Conservation (phyloP, 2,329 filamentous ascomycete species). For the Xylaria multiplex region DNA sequence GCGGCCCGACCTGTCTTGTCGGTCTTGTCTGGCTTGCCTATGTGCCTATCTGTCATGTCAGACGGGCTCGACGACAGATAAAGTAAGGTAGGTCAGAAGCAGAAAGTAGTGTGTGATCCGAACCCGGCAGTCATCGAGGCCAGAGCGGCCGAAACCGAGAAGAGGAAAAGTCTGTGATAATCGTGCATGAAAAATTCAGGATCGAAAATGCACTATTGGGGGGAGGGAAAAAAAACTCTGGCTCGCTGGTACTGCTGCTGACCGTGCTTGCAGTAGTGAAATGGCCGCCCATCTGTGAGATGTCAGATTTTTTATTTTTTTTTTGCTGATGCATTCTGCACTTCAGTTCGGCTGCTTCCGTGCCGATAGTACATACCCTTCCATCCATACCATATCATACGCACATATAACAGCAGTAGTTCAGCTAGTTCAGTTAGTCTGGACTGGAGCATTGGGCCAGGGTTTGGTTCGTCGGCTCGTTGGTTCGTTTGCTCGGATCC, state of each 20-base stretch:
- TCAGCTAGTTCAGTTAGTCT: no score
- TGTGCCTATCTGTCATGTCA: background rate
- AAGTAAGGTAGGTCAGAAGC: no score
- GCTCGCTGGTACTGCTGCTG: conserved; percentile 21
- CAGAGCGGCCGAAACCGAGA: conserved; percentile 9
- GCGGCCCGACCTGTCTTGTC: background rate
- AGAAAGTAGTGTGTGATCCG: background rate
- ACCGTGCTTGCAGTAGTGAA: conserved; percentile 16
- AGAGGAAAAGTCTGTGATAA: conserved; percentile 12
- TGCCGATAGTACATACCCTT: no score
- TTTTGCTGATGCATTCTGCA: conserved; percentile 9
- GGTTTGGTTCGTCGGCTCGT: background rate
- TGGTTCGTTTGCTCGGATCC: background rate
- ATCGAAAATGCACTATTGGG: conserved; percentile 24
- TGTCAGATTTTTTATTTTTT: conserved; percentile 30
- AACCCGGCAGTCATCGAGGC: conserved; percentile 7
- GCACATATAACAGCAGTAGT: no score
- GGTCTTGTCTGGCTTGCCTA: no score
- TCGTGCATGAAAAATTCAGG: conserved; percentile 23
- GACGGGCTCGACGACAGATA: conserved; percentile 7
- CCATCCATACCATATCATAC: no score
- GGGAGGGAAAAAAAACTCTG: conserved; percentile 9
- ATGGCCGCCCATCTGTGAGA: conserved; percentile 26
- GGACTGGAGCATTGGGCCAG: background rate
- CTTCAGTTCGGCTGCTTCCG: background rate